phyloP scores from a whole-genome alignment of 495 filamentous ascomycete species.

The Penicillium riverlandense region DNA sequence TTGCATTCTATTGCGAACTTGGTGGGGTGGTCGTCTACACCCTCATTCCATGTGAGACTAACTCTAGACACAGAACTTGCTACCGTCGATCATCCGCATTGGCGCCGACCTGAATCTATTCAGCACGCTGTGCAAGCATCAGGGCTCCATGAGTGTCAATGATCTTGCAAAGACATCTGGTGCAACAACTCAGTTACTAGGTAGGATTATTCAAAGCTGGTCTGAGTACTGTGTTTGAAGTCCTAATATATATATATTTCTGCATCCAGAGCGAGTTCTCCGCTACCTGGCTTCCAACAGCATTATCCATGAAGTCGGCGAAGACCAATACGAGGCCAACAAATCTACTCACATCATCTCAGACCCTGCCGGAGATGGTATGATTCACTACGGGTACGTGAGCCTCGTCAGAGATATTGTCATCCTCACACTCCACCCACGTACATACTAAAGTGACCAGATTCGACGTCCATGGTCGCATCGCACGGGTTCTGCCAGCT shows the following conservation, averaged over 20 bases:
- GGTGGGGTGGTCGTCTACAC: conserved; percentile 4
- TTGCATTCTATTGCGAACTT: conserved; percentile 9
- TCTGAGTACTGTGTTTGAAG: too few species aligned
- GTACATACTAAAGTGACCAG: conserved; percentile 5
- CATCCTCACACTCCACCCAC: not conserved
- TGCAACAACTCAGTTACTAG: conserved; percentile 22
- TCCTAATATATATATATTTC: too few species aligned
- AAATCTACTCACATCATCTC: conserved; percentile 25
- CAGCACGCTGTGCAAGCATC: conserved; percentile 12
- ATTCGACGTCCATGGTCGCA: conserved; percentile 23
- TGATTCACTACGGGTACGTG: conserved; percentile 24
- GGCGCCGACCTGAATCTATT: conserved; percentile 32
- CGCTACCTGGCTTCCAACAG: conserved; percentile 35
- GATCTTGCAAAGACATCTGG: conserved; percentile 22
- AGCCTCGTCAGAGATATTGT: not conserved
- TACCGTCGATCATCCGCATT: conserved; percentile 16
- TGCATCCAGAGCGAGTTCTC: conserved; percentile 29
- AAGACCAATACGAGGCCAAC: conserved; percentile 26
- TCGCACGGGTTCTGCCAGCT: conserved; percentile 22
- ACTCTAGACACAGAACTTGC: conserved; percentile 12
- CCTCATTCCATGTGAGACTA: not conserved
- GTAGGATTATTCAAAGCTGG: conserved; percentile 3
- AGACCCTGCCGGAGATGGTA: conserved; percentile 16
- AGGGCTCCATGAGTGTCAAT: conserved; percentile 15
- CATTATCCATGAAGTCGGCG: conserved; percentile 26